These are phyloP conservation scores for Galerina sulciceps DNA, from an alignment of 768 basidiomycete genomes.

Conservation along the genomic window DNA sequence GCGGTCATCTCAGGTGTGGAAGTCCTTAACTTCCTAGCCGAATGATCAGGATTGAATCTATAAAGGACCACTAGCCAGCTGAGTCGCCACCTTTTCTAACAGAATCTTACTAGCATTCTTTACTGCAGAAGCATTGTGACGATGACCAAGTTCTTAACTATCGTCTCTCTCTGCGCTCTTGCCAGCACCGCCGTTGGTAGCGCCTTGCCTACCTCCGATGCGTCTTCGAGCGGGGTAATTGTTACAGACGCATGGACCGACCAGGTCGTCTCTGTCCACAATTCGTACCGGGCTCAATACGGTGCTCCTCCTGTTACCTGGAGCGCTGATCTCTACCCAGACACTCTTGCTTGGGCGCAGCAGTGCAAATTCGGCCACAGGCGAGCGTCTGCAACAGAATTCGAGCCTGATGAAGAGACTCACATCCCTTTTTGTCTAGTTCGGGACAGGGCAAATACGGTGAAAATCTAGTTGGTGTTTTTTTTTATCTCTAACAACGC, in stretches of 20 bases:
- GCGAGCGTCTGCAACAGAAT: constrained; percentile 1
- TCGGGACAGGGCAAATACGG: constrained; percentile 24
- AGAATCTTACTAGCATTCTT: too few species aligned
- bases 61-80: too few species aligned
- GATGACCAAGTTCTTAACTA: too few species aligned
- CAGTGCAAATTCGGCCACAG: constrained; percentile 30
- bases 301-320: constrained; percentile 26
- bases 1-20: too few species aligned
- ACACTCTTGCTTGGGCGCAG: constrained; percentile 23
- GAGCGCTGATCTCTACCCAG: constrained; percentile 22
- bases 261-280: constrained; percentile 17
- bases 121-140: too few species aligned
- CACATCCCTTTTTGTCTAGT: not conserved
- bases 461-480: constrained; percentile 32
- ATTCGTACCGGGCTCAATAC: constrained; percentile 24
- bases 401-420: not conserved
- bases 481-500: not conserved
- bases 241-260: constrained; percentile 11
- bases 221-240: not conserved
- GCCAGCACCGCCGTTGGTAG: not conserved
- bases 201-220: not conserved
- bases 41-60: too few species aligned
- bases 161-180: too few species aligned
- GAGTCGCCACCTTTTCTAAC: too few species aligned
- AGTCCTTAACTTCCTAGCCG: too few species aligned